Base-by-base conservation (phyloP, 1,139 yeast genomes). In the Kurtzmaniella quercitrusa region DNA sequence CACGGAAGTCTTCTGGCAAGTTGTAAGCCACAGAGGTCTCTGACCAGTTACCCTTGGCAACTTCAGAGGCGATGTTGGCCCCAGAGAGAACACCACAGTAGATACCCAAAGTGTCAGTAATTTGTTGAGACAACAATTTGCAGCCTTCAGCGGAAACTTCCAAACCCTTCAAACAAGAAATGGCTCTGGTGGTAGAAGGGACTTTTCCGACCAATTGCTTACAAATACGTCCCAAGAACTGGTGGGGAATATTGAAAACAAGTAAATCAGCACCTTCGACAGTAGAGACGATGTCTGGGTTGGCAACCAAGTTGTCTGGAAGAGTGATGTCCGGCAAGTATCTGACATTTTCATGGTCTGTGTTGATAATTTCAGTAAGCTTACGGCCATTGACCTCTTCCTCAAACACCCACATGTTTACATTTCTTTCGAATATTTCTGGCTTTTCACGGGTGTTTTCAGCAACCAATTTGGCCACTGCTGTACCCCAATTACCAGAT, bases 51-150 rank as follows among this genome's bases (percentile, higher is more conserved):
- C 86, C 88, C 63, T 77, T 79, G 49, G 98, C 98, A 47, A 91
- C 96, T 69, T 91, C 98, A 43, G 89, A 85, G 46, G 98, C 98
- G 54, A 91, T 75, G 68, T 91, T 91, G 47, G 98, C 98, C 48
- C 98, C 98, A 1, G 95, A 85, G 46, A 91, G 74, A 17, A 90
- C 96, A 64, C 98, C 98, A 70, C 97, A 91, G 66, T 85, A 81
- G 54, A 91, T 79, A 39, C 91, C 90, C 58, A 91, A 77, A 50
- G 80, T 77, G 53, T 85, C 83, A 46, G 85, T 77, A 57, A 91
- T 85, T 57, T 80, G 81, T 52, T 81, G 82, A 31, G 94, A 81
- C 53, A 90, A 75, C 57, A 91, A 74, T 59, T 83, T 82, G 59
- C 94, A 89, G 45, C 95, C 95, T 51, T 82, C 77, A 47, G 85